phyloP scores from a whole-genome alignment of 1,284 basidiomycete species.

The Moniliophthora roreri region DNA sequence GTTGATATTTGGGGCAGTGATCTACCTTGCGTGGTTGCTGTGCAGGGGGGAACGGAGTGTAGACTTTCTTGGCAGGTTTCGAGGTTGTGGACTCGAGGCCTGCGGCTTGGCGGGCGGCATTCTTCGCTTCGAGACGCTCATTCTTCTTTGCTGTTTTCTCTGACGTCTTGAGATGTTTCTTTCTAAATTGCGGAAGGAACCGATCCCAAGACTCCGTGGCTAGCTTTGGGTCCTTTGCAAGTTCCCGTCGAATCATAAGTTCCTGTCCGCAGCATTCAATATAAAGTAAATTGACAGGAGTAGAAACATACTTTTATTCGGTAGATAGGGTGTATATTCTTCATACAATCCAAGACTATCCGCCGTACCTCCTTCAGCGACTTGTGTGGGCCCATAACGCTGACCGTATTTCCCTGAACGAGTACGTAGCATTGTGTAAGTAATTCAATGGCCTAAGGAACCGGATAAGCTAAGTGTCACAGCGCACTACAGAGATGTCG shows the following conservation, averaged over 20 bases:
- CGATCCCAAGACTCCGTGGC: conserved; percentile 96
- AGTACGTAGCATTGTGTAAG: conserved; percentile 97
- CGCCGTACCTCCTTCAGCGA: conserved; percentile 94
- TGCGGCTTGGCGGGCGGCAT: conserved; percentile 59
- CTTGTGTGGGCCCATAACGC: conserved; percentile 96
- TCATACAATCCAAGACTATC: conserved; percentile 98
- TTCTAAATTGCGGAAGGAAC: conserved; percentile 96
- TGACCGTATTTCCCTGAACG: conserved; percentile 97
- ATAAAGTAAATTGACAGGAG: conserved; percentile 9
- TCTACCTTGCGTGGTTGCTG: conserved; percentile 89
- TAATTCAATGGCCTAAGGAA: conserved; percentile 89
- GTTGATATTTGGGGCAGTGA: background rate
- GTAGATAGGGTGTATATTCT: conserved; percentile 99
- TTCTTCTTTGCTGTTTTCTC: conserved; percentile 91
- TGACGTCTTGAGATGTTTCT: conserved; percentile 87
- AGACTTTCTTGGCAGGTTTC: conserved; percentile 86
- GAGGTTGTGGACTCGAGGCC: conserved; percentile 43
- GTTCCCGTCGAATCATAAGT: conserved; percentile 97
- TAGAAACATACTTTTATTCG: conserved; percentile 81
- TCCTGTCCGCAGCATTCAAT: conserved; percentile 58
- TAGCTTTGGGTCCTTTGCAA: conserved; percentile 97
- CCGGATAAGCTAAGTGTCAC: background rate
- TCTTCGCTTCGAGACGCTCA: conserved; percentile 56
- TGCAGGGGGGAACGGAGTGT: conserved; percentile 97
- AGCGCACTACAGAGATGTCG: conserved; percentile 7